These are phyloP conservation scores for Solanum chilense DNA, from an alignment of 257 asterid species.

Conservation along the genomic window DNA sequence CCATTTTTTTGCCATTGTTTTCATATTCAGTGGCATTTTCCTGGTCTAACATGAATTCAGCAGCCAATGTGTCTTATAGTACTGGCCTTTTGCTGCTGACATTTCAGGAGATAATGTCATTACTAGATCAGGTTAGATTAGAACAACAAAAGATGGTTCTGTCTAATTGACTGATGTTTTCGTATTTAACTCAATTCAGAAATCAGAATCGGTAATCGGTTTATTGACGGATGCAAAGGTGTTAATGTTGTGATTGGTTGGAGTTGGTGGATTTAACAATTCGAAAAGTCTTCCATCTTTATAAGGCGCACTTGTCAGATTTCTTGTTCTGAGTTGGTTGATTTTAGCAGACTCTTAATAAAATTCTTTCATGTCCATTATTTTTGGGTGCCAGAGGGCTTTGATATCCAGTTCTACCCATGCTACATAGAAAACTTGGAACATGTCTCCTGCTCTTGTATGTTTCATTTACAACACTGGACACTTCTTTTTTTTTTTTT, in stretches of 20 bases:
- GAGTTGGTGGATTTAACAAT: neutral
- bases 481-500: too few species aligned
- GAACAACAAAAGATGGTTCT: neutral
- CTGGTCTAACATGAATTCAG: too few species aligned
- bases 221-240: neutral
- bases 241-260: neutral
- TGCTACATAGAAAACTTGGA: neutral
- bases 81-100: too few species aligned
- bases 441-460: neutral
- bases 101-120: too few species aligned
- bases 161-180: constrained; percentile 3
- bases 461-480: neutral
- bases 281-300: neutral
- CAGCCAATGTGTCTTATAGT: too few species aligned
- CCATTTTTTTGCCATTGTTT: too few species aligned
- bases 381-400: neutral
- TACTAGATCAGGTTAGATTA: constrained; percentile 5
- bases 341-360: neutral
- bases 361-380: neutral
- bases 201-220: neutral
- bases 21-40: too few species aligned
- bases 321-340: neutral
- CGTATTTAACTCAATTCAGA: neutral
- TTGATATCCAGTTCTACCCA: neutral
- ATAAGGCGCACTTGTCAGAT: neutral